Percentiles rank a stretch among this genome's conserved stretches.
These are phyloP conservation scores for Penicillium paxilli DNA, from an alignment of 495 filamentous ascomycete species.

Conservation along the genomic window DNA sequence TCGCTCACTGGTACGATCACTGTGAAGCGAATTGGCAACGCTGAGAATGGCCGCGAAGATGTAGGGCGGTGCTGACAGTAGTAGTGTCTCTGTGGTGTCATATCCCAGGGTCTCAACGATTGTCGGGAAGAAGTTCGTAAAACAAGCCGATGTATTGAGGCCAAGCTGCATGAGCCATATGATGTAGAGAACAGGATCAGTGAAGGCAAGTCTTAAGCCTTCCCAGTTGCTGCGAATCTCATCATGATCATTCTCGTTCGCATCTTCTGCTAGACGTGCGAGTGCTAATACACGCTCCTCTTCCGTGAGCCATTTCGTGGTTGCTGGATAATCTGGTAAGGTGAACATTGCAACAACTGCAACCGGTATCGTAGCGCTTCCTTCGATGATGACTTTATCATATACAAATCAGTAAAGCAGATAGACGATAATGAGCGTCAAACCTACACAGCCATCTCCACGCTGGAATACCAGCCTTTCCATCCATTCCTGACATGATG, in stretches of 20 bases:
- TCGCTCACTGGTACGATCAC: slow-evolving; percentile 35
- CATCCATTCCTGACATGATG: slow-evolving; percentile 32
- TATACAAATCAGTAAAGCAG: neutral
- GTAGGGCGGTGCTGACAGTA: slow-evolving; percentile 47
- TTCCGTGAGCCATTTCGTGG: slow-evolving; percentile 34
- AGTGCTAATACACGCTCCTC: slow-evolving; percentile 40
- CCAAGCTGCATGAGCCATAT: slow-evolving; percentile 39
- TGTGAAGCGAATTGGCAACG: slow-evolving; percentile 31
- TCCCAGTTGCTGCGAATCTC: slow-evolving; percentile 30
- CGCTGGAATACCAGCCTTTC: slow-evolving; percentile 26
- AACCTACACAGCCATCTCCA: slow-evolving; percentile 46
- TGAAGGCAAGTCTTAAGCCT: slow-evolving; percentile 42
- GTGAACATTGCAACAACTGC: slow-evolving; percentile 29
- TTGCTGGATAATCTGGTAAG: slow-evolving; percentile 40
- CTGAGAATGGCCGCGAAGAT: slow-evolving; percentile 42
- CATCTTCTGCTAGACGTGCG: slow-evolving; percentile 34
- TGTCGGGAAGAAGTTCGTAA: slow-evolving; percentile 48
- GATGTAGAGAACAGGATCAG: slow-evolving; percentile 40
- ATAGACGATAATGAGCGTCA: neutral
- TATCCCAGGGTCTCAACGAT: slow-evolving; percentile 40
- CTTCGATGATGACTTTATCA: slow-evolving; percentile 29
- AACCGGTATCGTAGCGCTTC: slow-evolving; percentile 26
- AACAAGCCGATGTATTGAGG: slow-evolving; percentile 37
- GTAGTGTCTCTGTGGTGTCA: slow-evolving; percentile 30
- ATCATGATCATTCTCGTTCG: slow-evolving; percentile 38